Conservation (phyloP, 2,329 filamentous ascomycete genomes). For the Daldinia sp. region DNA sequence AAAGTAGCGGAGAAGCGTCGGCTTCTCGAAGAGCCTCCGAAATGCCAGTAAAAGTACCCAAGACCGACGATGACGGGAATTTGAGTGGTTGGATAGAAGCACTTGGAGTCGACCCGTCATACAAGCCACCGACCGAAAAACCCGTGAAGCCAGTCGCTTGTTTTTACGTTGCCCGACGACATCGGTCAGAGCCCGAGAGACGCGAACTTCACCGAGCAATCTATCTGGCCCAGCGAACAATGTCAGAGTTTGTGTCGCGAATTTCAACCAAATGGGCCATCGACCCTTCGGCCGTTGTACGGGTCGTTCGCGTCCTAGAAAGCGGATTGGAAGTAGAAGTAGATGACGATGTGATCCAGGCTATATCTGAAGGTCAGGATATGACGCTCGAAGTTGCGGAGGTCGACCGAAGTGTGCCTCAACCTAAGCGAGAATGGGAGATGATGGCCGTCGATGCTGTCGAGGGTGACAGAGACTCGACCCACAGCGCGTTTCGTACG, state of each 20-base stretch:
- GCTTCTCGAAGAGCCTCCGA: constrained; percentile 61
- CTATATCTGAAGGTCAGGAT: constrained; percentile 90
- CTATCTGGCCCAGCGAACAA: constrained; percentile 82
- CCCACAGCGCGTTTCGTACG: constrained; percentile 50
- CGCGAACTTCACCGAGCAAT: constrained; percentile 83
- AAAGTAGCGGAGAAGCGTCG: constrained; percentile 63
- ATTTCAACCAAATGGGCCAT: constrained; percentile 85
- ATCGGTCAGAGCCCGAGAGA: constrained; percentile 62
- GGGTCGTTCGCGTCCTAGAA: constrained; percentile 77
- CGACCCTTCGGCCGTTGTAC: constrained; percentile 76
- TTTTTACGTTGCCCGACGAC: constrained; percentile 79
- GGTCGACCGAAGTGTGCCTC: constrained; percentile 52
- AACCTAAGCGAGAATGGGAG: constrained; percentile 70
- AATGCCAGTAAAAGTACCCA: constrained; percentile 65
- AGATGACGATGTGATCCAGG: constrained; percentile 88
- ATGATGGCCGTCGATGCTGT: constrained; percentile 70
- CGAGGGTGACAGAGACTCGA: constrained; percentile 53
- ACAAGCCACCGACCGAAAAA: constrained; percentile 81
- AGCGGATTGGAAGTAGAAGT: constrained; percentile 85
- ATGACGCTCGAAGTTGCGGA: constrained; percentile 79
- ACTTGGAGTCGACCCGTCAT: constrained; percentile 86
- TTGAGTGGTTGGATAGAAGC: constrained; percentile 90
- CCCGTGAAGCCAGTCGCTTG: constrained; percentile 82
- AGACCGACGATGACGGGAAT: constrained; percentile 71
- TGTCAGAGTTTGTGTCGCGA: constrained; percentile 77